Conservation (phyloP, 2,329 filamentous ascomycete species). For the Xylariaceae sp. region DNA sequence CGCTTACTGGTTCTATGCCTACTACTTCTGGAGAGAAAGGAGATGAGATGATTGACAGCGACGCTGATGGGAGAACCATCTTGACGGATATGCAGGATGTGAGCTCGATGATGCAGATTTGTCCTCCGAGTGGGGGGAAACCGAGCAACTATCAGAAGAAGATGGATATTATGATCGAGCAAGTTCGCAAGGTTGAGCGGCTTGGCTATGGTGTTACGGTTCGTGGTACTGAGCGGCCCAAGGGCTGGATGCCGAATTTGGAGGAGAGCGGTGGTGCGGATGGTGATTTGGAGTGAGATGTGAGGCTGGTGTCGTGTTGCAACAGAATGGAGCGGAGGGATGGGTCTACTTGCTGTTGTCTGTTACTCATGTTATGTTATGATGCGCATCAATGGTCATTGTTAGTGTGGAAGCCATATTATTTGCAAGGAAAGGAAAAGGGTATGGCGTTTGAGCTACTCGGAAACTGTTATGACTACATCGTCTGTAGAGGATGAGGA, state of each 20-base stretch:
- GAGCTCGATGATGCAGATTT: slow-evolving; percentile 70
- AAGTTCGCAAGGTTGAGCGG: slow-evolving; percentile 91
- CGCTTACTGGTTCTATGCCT: slow-evolving; percentile 60
- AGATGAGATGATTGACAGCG: slow-evolving; percentile 20
- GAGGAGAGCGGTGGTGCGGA: slow-evolving; percentile 29
- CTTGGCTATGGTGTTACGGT: slow-evolving; percentile 86
- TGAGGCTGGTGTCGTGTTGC: not conserved
- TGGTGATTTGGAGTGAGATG: slow-evolving; percentile 19
- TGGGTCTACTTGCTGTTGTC: not conserved
- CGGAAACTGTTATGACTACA: no score
- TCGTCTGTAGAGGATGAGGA: no score
- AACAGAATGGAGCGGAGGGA: not conserved
- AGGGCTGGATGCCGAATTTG: slow-evolving; percentile 87
- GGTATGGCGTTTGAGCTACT: no score
- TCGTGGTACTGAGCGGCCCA: slow-evolving; percentile 81
- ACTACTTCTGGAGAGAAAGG: slow-evolving; percentile 32
- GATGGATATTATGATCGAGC: slow-evolving; percentile 79
- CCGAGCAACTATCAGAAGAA: slow-evolving; percentile 64
- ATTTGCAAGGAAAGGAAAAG: no score
- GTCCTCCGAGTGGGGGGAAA: slow-evolving; percentile 58
- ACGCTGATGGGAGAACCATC: slow-evolving; percentile 51
- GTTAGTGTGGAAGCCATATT: no score
- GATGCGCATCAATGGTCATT: no score
- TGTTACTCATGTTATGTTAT: not conserved
- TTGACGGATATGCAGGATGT: slow-evolving; percentile 78